Evolutionary conservation across 83 land plant genomes (phyloP).

Genomic region (Picea mariana): DNA sequence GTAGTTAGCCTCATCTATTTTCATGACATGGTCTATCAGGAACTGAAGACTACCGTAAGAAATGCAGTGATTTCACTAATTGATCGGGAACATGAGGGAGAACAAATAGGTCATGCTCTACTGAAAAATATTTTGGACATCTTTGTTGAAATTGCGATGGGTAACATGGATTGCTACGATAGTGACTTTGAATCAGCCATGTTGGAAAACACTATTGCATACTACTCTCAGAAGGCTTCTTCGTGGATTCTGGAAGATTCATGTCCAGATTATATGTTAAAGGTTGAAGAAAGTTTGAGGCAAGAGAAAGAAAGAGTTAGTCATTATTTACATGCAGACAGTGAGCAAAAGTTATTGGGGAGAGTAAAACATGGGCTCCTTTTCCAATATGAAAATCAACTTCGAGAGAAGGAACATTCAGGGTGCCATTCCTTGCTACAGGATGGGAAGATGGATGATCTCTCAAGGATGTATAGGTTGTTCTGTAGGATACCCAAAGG

Average conservation of each 20-base stretch:
- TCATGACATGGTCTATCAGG: constrained; percentile 28
- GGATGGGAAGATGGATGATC: constrained; percentile 76
- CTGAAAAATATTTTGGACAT: constrained; percentile 88
- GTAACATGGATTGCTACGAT: no score
- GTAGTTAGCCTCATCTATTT: constrained; percentile 64
- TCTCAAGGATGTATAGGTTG: constrained; percentile 83
- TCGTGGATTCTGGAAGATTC: no score
- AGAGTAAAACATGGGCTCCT: constrained; percentile 63
- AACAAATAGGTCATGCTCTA: constrained; percentile 82
- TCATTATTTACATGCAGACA: constrained; percentile 81
- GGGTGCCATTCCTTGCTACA: constrained; percentile 57
- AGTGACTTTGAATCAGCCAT: no score
- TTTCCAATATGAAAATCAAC: constrained; percentile 50
- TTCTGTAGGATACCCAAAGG: constrained; percentile 11
- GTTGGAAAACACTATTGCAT: no score
- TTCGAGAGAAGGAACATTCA: constrained; percentile 72
- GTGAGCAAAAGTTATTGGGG: constrained; percentile 88
- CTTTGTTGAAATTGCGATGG: no score
- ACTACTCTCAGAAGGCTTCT: no score
- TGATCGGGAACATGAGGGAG: constrained; percentile 94
- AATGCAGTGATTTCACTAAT: constrained; percentile 28
- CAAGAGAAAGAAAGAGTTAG: constrained; percentile 42
- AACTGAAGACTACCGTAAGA: no score
- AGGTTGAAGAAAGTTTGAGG: constrained; percentile 89
- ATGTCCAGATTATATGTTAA: constrained; percentile 62